Conservation (phyloP, 2,329 filamentous ascomycete species). For the Sporothrix mexicana region DNA sequence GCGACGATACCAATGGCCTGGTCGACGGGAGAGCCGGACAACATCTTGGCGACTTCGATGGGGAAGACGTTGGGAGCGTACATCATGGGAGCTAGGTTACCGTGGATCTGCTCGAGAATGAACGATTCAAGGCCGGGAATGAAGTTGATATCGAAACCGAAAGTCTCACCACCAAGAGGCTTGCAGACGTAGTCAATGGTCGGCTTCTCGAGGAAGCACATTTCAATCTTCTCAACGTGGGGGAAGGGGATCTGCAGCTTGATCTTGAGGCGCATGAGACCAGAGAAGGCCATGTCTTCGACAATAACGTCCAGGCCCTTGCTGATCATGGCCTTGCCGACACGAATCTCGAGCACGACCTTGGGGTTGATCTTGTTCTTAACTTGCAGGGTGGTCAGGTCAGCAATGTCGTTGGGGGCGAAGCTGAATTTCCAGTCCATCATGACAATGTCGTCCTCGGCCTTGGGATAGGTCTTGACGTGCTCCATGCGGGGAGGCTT, state of each 20-base stretch:
- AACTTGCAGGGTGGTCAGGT: conserved; percentile 87
- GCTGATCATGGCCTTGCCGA: conserved; percentile 96
- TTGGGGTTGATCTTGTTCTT: conserved; percentile 98
- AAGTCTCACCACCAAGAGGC: conserved; percentile 89
- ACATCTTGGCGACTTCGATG: conserved; percentile 97
- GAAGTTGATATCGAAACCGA: conserved; percentile 99
- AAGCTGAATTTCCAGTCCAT: conserved; percentile 99
- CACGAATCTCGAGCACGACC: conserved; percentile 88
- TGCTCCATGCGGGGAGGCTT: conserved; percentile 97
- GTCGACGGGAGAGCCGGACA: conserved; percentile 90
- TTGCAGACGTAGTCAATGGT: conserved; percentile 98
- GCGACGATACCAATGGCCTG: conserved; percentile 94
- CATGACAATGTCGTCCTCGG: conserved; percentile 90
- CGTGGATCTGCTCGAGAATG: conserved; percentile 95
- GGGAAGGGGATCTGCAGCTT: conserved; percentile 97
- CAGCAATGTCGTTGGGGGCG: conserved; percentile 89
- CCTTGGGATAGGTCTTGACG: conserved; percentile 96
- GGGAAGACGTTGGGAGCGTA: conserved; percentile 97
- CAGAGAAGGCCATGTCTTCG: conserved; percentile 95
- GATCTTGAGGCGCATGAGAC: conserved; percentile 94
- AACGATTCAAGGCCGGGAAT: conserved; percentile 93
- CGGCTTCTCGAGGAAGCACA: conserved; percentile 90
- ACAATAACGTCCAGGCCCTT: conserved; percentile 98
- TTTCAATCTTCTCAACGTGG: conserved; percentile 91
- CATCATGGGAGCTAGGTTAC: conserved; percentile 95